Percentiles rank a stretch among this genome's conserved stretches.
Conservation (phyloP, 306 rosid genomes). For the Castanopsis chinensis region DNA sequence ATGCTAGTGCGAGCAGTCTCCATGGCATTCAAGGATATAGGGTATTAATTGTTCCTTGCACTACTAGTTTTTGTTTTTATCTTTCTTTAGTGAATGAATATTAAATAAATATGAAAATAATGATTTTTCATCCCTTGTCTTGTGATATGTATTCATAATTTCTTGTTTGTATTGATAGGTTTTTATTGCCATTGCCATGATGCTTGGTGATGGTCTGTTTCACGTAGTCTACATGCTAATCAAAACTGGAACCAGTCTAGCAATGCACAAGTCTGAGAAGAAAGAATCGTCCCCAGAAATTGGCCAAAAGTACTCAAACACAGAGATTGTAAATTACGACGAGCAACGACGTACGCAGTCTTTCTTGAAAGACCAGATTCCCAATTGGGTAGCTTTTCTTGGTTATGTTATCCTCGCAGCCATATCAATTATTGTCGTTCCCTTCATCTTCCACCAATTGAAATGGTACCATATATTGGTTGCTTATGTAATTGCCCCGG, state of each 20-base stretch:
- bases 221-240: constrained; percentile 53
- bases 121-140: background rate
- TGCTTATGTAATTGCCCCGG: constrained; percentile 55
- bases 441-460: constrained; percentile 54
- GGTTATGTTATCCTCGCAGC: constrained; percentile 50
- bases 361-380: constrained; percentile 65
- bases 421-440: constrained; percentile 42
- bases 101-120: background rate
- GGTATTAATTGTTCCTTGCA: constrained; percentile 24
- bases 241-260: constrained; percentile 35
- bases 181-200: constrained; percentile 66
- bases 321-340: constrained; percentile 23
- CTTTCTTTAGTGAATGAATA: background rate
- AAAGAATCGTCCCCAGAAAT: background rate
- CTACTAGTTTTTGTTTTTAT: background rate
- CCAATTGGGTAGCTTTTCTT: constrained; percentile 39
- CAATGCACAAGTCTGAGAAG: background rate
- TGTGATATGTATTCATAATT: too few relatives aligned
- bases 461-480: constrained; percentile 61
- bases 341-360: constrained; percentile 33
- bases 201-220: constrained; percentile 77
- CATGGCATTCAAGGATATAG: constrained; percentile 75
- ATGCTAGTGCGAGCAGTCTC: constrained; percentile 36
- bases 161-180: constrained; percentile 24
- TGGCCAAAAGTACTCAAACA: background rate